Conservation (phyloP, 805 yeast species). For the Myxozyma geophila region DNA sequence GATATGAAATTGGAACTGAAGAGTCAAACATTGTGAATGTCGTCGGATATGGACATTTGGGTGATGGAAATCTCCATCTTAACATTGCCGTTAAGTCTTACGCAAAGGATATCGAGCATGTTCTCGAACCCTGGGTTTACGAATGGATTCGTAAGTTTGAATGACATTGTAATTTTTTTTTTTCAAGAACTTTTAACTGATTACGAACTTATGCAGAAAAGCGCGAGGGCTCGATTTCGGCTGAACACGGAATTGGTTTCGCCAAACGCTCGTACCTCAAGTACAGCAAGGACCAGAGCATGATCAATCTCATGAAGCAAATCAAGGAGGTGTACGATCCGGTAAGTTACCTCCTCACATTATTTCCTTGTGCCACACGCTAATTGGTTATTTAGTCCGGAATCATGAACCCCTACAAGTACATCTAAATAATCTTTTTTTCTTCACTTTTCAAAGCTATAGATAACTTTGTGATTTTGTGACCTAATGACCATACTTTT, state of each 20-base stretch:
- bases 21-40: slow-evolving; percentile 70
- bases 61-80: slow-evolving; percentile 95
- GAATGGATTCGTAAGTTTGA: slow-evolving; percentile 67
- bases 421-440: slow-evolving; percentile 56
- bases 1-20: slow-evolving; percentile 56
- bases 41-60: slow-evolving; percentile 97
- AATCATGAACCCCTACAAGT: slow-evolving; percentile 94
- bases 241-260: slow-evolving; percentile 97
- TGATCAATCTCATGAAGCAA: slow-evolving; percentile 74
- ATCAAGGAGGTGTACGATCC: slow-evolving; percentile 88
- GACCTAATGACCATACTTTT: not conserved
- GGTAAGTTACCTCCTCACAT: slow-evolving; percentile 12
- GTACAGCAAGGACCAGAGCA: slow-evolving; percentile 76
- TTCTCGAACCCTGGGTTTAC: slow-evolving; percentile 91
- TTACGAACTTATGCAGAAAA: slow-evolving; percentile 42
- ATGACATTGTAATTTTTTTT: slow-evolving; percentile 20
- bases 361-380: not conserved
- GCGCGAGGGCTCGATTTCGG: slow-evolving; percentile 85
- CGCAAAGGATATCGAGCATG: slow-evolving; percentile 73
- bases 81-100: slow-evolving; percentile 90
- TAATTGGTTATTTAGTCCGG: slow-evolving; percentile 51
- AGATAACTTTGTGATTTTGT: not conserved
- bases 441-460: too few species aligned
- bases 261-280: slow-evolving; percentile 90
- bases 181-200: slow-evolving; percentile 27